These are phyloP conservation scores for Moringa oleifera DNA, from an alignment of 345 rosid species.

Conservation along the genomic window DNA sequence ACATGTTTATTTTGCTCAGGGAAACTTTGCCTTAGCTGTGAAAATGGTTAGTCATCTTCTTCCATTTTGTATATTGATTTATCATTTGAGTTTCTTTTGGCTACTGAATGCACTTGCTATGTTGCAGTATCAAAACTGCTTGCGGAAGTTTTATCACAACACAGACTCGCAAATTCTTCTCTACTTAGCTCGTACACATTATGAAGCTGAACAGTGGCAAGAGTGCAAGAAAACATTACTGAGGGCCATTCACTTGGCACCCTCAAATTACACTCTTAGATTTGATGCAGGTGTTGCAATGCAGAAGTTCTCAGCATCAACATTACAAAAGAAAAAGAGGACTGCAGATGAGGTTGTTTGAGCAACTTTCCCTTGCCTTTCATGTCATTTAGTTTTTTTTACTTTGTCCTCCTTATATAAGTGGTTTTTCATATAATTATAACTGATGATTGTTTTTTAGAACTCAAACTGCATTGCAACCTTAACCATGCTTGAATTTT, in stretches of 20 bases:
- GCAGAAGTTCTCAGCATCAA: constrained; percentile 97
- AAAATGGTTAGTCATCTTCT: constrained; percentile 70
- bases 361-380: background rate
- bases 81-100: constrained; percentile 1
- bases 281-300: constrained; percentile 97
- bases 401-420: background rate
- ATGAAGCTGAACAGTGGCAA: constrained; percentile 99
- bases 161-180: constrained; percentile 93
- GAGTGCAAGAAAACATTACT: constrained; percentile 93
- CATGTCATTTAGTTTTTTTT: constrained; percentile 9
- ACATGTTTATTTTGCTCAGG: constrained; percentile 95
- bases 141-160: constrained; percentile 82
- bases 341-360: constrained; percentile 84
- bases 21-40: constrained; percentile 88
- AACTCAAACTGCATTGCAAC: background rate
- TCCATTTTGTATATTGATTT: background rate
- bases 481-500: background rate
- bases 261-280: constrained; percentile 86
- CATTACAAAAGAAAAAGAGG: constrained; percentile 84
- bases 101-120: constrained; percentile 11
- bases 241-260: constrained; percentile 92
- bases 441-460: background rate
- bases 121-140: constrained; percentile 94
- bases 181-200: constrained; percentile 90
- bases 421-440: no score